Percentiles rank a stretch among this genome's conserved stretches.
Evolutionary conservation across 2,329 filamentous ascomycete species (phyloP).

Genomic region (Didymella segeticola): DNA sequence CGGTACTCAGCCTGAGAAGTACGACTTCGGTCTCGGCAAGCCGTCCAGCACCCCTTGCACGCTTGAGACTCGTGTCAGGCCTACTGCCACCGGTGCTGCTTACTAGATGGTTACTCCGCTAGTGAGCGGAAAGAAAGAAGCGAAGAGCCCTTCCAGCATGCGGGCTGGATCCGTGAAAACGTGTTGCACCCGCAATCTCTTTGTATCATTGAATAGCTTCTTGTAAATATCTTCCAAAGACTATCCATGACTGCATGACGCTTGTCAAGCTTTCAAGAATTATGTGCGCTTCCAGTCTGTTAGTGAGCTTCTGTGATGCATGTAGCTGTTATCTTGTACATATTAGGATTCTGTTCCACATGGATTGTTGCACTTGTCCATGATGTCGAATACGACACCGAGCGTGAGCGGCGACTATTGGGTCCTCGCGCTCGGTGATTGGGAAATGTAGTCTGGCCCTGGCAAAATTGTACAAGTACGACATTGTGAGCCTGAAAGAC

Average conservation of each 20-base stretch:
- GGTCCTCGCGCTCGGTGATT: too few species aligned
- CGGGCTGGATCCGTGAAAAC: neutral
- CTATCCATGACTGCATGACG: conserved; percentile 3
- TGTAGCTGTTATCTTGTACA: too few species aligned
- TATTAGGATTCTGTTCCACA: too few species aligned
- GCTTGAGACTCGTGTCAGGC: conserved; percentile 31
- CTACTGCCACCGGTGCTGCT: conserved; percentile 22
- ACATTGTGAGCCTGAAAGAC: too few species aligned
- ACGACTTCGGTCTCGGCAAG: conserved; percentile 12
- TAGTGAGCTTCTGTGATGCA: too few species aligned
- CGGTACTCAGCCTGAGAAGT: conserved; percentile 14
- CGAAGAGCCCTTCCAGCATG: neutral
- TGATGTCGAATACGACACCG: too few species aligned
- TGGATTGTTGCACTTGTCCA: too few species aligned
- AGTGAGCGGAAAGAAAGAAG: neutral
- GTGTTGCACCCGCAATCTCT: neutral
- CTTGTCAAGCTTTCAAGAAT: neutral
- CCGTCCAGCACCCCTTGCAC: conserved; percentile 27
- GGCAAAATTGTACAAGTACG: too few species aligned
- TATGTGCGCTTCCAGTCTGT: neutral
- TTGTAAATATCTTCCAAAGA: conserved; percentile 15
- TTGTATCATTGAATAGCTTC: conserved; percentile 1
- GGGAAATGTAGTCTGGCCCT: too few species aligned
- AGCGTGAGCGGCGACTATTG: too few species aligned
- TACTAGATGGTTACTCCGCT: neutral